A percentile compares a stretch with the other conserved stretches of the same genome.
Conservation (phyloP, 78 protist species). For the Planoprotostelium fungivorum region DNA sequence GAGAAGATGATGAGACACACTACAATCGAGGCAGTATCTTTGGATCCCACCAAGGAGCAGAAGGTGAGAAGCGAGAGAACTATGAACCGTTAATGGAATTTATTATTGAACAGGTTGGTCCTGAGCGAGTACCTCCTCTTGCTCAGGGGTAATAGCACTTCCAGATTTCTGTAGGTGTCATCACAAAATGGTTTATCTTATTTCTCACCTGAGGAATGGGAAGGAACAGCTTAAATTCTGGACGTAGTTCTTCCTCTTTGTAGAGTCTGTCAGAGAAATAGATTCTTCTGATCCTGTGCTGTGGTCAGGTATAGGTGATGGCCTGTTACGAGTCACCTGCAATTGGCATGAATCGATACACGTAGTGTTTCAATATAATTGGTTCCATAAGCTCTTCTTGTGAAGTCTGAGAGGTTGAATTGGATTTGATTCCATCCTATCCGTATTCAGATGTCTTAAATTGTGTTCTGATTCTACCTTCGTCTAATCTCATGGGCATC, state of each 20-base stretch:
- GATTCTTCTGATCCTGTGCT: constrained; percentile 80
- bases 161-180: too few relatives aligned
- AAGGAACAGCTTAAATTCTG: constrained; percentile 80
- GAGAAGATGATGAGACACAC: too few relatives aligned
- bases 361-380: constrained; percentile 92
- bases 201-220: constrained; percentile 10
- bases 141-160: too few relatives aligned
- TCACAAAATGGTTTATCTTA: too few relatives aligned
- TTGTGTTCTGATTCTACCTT: background rate
- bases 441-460: background rate
- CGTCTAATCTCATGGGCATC: constrained; percentile 96
- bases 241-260: constrained; percentile 93
- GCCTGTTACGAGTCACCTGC: too few relatives aligned
- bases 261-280: constrained; percentile 92
- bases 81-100: too few relatives aligned
- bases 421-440: constrained; percentile 96
- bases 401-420: constrained; percentile 92
- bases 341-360: constrained; percentile 80
- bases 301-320: too few relatives aligned
- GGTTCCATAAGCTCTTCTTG: constrained; percentile 93
- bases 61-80: too few relatives aligned
- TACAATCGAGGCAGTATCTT: too few relatives aligned
- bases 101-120: too few relatives aligned
- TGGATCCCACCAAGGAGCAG: too few relatives aligned
- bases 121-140: too few relatives aligned